Base-by-base conservation (phyloP, 1,284 basidiomycete genomes). In the Ganoderma resinaceum region DNA sequence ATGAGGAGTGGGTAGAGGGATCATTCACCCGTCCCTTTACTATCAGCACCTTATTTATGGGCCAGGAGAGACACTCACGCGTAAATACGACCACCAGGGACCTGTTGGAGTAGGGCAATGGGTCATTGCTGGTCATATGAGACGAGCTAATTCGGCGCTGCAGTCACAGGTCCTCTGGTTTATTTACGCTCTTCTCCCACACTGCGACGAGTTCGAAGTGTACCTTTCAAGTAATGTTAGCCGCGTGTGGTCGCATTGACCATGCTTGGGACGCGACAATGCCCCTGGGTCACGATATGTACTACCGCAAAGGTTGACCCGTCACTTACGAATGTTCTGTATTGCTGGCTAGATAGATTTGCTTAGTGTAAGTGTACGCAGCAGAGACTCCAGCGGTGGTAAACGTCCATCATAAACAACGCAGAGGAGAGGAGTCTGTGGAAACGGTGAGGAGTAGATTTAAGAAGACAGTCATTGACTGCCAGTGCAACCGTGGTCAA, bases 31-130 rank as follows among this genome's bases (percentile, higher is more conserved):
- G 11, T 29, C 53, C 29, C 61, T 62, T 31, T 33, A 9, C 16
- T 23, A 14, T 43, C 53, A 9, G 29, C 26, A 26, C 3, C 29
- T 38, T 58, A 38, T 49, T 23, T 57, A 57, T 57, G 37, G 7
- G 26, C 29, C 31, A 9, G 46, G n/a, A 33, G n/a, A 11, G 12
- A 16, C 18, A 46, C 53, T 58, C 61, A 46, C 60, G 52, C 23
- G 35, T 58, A 66, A 58, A 23, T 62, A 62, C 62, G 42, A 61
- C 29, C 23, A n/a, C 37, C 33, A 62, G 61, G 66, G 52, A 66
- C 61, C 31, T 53, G 42, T 20, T 49, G 14, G 42, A 33, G 61
- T 40, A 59, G 35, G 14, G 29, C 23, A 23, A 11, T 60, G 37
- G 35, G n/a, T n/a, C 31, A 35, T 61, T 61, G 61, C 40, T 31